Evolutionary conservation across 805 yeast genomes (phyloP), one percentile per base, ranked within the genome.

Genomic region (Ogataea minuta): DNA sequence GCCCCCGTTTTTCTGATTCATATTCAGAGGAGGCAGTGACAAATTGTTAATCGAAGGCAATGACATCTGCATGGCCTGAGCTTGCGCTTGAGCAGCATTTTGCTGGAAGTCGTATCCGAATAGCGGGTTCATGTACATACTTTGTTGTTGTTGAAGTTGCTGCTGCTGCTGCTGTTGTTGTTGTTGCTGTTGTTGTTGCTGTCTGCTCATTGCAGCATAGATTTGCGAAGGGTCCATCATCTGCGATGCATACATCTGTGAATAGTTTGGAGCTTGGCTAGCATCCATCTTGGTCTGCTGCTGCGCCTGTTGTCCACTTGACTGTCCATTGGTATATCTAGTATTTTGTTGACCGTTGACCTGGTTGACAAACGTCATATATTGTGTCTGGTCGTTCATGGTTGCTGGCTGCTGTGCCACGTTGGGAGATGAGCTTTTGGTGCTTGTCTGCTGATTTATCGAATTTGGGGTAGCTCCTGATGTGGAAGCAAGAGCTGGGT

Each of bases 21-120:
- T 52, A 41, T 54, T 57, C 6, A 59, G 30, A 6, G 64, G 63
- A 12, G 66, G 66, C 37, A 61, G 41, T 11, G 62, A 52, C 28
- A 61, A 45, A 25, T 56, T 56, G 41, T 56, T 60, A 25, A 60
- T 57, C 2, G 62, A 52, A 6, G 63, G 63, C 17, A 51, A 41
- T 9, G 56, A 46, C 47, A 46, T 46, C 32, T 52, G 56, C 38
- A 50, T 42, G 24, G 48, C 46, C 27, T 49, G 55, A 8, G 47
- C 48, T 26, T 48, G 54, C 6, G 41, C 46, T 26, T 47, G 52
- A 4, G 47, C 49, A 23, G 45, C 42, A 28, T 40, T 44, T 11
- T 40, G 46, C 34, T 43, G 49, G 45, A 47, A 50, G 29, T 52
- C 54, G 34, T 52, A 50, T 3, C 54, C 54, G 33, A 49, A 47